These are phyloP conservation scores for Ceratobasidium papillatum DNA, from an alignment of 1,284 basidiomycete species.

Conservation along the genomic window DNA sequence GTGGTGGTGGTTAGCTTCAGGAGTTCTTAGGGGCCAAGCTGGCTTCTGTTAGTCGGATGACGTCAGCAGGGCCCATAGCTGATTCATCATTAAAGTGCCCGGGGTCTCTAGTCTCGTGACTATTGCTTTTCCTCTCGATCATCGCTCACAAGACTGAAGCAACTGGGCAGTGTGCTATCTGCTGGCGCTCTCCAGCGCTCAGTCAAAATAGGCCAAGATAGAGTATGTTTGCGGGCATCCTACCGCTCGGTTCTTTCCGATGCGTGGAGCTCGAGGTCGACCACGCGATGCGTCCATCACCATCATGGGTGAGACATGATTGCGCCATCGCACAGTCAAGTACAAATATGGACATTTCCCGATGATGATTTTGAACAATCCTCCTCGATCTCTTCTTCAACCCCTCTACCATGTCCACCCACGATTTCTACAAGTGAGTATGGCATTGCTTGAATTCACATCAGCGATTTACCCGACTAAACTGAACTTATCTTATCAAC, in stretches of 20 bases:
- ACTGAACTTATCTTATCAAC: not conserved
- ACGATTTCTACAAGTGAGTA: constrained; percentile 34
- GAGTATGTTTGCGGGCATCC: no score
- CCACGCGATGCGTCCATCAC: constrained; percentile 7
- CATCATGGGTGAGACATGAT: constrained; percentile 1
- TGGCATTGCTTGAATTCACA: not conserved
- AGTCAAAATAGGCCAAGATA: no score
- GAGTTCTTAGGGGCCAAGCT: not conserved
- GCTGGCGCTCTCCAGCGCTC: no score
- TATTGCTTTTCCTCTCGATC: no score
- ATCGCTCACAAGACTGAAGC: no score
- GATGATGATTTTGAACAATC: not conserved
- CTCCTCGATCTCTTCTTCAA: not conserved
- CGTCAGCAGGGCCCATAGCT: not conserved
- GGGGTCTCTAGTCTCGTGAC: no score
- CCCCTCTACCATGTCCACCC: constrained; percentile 3
- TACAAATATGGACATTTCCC: not conserved
- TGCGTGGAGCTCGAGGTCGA: not conserved
- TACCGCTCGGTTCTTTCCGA: no score
- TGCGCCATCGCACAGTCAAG: constrained; percentile 29
- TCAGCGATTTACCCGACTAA: not conserved
- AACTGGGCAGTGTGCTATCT: no score
- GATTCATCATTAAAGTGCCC: not conserved
- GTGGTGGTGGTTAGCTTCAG: not conserved
- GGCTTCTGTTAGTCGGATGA: not conserved